phyloP scores from a whole-genome alignment of 139 green algal genomes.

The Edaphochlamys debaryana region DNA sequence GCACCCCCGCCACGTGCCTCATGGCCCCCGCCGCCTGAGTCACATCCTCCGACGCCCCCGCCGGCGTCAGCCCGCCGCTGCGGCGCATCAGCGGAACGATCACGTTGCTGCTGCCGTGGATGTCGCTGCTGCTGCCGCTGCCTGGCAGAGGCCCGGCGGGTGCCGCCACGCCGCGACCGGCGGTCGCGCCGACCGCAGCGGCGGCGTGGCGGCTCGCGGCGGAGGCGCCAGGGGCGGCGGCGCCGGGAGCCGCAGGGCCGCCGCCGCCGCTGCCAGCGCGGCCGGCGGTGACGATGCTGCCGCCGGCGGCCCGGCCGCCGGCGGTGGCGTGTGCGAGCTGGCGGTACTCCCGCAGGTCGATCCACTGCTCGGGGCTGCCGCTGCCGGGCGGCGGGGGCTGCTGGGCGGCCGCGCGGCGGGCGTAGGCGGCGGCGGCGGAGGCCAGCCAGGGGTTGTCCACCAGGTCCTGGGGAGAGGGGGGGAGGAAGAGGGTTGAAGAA shows the following conservation, averaged over 20 bases:
- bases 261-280: not conserved
- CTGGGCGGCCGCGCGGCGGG: not conserved
- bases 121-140: no score
- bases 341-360: slow-evolving; percentile 21
- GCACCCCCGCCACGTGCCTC: slow-evolving; percentile 1
- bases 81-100: not conserved
- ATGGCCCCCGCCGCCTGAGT: slow-evolving; percentile 2
- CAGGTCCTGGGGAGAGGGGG: no score
- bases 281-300: not conserved
- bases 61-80: not conserved
- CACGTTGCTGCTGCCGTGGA: not conserved
- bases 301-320: not conserved
- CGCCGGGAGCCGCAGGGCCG: not conserved
- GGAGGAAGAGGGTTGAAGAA: no score
- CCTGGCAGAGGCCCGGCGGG: not conserved
- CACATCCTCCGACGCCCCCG: not conserved
- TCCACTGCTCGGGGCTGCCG: not conserved
- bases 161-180: not conserved
- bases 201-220: not conserved
- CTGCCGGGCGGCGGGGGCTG: not conserved
- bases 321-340: not conserved
- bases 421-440: slow-evolving; percentile 5
- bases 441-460: slow-evolving; percentile 36
- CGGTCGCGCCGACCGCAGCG: not conserved
- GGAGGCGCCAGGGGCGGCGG: not conserved